Percentiles rank a stretch among this genome's conserved stretches.
Conservation (phyloP, 768 basidiomycete genomes). For the Lactarius quietus region DNA sequence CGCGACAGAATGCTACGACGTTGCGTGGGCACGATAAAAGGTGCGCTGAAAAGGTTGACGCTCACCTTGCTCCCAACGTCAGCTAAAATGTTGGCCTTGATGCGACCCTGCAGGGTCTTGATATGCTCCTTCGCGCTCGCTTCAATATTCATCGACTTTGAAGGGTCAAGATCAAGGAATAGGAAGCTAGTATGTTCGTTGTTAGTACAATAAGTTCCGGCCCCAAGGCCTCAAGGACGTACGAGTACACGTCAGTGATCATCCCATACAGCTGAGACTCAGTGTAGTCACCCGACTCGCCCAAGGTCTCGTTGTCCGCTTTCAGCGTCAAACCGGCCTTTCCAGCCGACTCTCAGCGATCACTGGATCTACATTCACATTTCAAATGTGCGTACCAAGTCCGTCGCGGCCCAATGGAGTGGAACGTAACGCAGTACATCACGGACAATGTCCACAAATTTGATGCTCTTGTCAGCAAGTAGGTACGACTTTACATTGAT, state of each 20-base stretch:
- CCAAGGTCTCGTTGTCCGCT: conserved; percentile 44
- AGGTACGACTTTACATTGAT: conserved; percentile 52
- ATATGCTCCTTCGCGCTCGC: conserved; percentile 51
- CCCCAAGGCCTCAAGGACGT: conserved; percentile 28
- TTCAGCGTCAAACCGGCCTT: conserved; percentile 75
- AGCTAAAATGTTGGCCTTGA: conserved; percentile 48
- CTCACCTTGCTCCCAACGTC: conserved; percentile 44
- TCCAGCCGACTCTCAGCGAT: not conserved
- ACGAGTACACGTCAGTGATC: conserved; percentile 71
- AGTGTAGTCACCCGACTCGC: conserved; percentile 64
- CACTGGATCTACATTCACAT: not conserved
- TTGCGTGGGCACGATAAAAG: not conserved
- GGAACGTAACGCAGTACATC: conserved; percentile 66
- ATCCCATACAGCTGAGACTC: conserved; percentile 60
- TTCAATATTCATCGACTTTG: conserved; percentile 54
- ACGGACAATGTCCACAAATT: conserved; percentile 60
- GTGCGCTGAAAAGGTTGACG: not conserved
- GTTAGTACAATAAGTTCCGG: not conserved
- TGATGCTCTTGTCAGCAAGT: conserved; percentile 51
- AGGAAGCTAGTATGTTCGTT: conserved; percentile 53
- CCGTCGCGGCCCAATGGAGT: conserved; percentile 63
- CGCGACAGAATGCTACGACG: conserved; percentile 32
- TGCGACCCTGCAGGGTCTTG: conserved; percentile 49
- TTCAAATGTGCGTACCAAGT: conserved; percentile 49
- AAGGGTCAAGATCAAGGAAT: conserved; percentile 67